Evolutionary conservation across 2,329 filamentous ascomycete species (phyloP).

Genomic region (Metarhizium brunneum): DNA sequence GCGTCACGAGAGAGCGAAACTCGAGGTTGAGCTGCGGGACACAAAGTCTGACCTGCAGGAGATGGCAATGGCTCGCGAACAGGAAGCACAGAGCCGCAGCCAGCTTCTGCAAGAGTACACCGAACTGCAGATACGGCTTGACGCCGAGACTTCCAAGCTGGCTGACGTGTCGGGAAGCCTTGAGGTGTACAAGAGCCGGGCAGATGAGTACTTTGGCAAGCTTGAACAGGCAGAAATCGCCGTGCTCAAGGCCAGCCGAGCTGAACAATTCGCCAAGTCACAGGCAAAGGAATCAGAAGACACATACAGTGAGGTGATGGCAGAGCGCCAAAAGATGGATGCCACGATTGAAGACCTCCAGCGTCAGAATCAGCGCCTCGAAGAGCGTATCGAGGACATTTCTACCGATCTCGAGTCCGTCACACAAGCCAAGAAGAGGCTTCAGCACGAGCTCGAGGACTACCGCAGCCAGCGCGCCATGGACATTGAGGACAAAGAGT

Average conservation of each 20-base stretch:
- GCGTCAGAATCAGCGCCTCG: constrained; percentile 77
- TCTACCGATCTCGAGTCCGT: constrained; percentile 81
- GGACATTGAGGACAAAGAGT: constrained; percentile 94
- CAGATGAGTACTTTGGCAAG: constrained; percentile 95
- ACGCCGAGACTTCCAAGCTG: constrained; percentile 78
- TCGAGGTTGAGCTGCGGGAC: constrained; percentile 85
- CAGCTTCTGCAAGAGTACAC: constrained; percentile 88
- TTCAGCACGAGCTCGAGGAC: constrained; percentile 95
- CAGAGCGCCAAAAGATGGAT: constrained; percentile 87
- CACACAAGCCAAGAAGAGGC: constrained; percentile 80
- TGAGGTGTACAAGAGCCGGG: constrained; percentile 79
- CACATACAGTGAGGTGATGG: constrained; percentile 79
- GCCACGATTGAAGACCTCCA: constrained; percentile 80
- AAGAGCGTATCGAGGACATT: constrained; percentile 85
- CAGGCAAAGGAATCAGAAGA: constrained; percentile 90
- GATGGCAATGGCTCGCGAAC: constrained; percentile 66
- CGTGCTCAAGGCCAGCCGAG: constrained; percentile 81
- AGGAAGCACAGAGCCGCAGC: constrained; percentile 77
- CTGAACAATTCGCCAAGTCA: constrained; percentile 87
- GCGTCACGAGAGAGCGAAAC: constrained; percentile 66
- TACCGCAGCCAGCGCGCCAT: constrained; percentile 92
- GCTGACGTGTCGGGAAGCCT: constrained; percentile 78
- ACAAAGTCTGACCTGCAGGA: constrained; percentile 76
- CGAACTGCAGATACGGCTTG: constrained; percentile 85
- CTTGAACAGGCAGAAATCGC: constrained; percentile 94